Evolutionary conservation across 2,329 filamentous ascomycete genomes (phyloP).

Genomic region (Herpotrichia juniperi): DNA sequence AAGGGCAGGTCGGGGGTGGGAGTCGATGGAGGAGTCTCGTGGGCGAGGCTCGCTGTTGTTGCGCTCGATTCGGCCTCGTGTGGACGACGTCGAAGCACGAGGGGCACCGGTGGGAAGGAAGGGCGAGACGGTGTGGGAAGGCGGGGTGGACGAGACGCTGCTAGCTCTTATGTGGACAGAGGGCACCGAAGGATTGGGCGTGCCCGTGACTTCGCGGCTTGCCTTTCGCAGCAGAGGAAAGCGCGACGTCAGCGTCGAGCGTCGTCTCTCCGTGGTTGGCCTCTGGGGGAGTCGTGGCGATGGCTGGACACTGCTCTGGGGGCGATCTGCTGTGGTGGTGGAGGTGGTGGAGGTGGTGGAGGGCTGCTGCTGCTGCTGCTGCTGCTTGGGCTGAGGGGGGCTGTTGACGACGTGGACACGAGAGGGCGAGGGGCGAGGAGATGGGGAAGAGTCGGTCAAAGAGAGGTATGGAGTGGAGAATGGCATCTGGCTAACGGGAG

Average conservation of each 20-base stretch:
- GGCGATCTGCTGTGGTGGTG: slow-evolving; percentile 1
- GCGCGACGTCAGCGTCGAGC: slow-evolving; percentile 38
- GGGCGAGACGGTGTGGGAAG: slow-evolving; percentile 23
- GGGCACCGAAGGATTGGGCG: slow-evolving; percentile 12
- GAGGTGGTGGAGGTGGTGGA: slow-evolving; percentile 3
- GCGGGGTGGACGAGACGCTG: slow-evolving; percentile 18
- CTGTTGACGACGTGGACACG: slow-evolving; percentile 9
- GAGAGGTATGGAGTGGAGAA: slow-evolving; percentile 37
- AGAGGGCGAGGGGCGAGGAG: slow-evolving; percentile 18
- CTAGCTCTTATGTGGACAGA: slow-evolving; percentile 27
- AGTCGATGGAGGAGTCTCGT: slow-evolving; percentile 20
- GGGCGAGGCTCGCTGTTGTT: slow-evolving; percentile 12
- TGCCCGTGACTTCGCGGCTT: slow-evolving; percentile 30
- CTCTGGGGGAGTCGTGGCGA: slow-evolving; percentile 3
- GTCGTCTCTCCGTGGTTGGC: slow-evolving; percentile 23
- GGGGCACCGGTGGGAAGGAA: slow-evolving; percentile 32
- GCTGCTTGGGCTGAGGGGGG: slow-evolving; percentile 6
- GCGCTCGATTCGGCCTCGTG: slow-evolving; percentile 26
- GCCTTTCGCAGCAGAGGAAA: slow-evolving; percentile 42
- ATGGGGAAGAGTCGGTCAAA: slow-evolving; percentile 26
- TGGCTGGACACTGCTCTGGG: neutral
- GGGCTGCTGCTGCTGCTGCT: slow-evolving; percentile 8
- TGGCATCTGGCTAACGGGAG: slow-evolving; percentile 40
- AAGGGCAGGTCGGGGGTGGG: slow-evolving; percentile 15
- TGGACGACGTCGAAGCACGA: slow-evolving; percentile 32